These are phyloP conservation scores for Artemisia argyi DNA, from an alignment of 129 eudicot genomes.

Conservation along the genomic window DNA sequence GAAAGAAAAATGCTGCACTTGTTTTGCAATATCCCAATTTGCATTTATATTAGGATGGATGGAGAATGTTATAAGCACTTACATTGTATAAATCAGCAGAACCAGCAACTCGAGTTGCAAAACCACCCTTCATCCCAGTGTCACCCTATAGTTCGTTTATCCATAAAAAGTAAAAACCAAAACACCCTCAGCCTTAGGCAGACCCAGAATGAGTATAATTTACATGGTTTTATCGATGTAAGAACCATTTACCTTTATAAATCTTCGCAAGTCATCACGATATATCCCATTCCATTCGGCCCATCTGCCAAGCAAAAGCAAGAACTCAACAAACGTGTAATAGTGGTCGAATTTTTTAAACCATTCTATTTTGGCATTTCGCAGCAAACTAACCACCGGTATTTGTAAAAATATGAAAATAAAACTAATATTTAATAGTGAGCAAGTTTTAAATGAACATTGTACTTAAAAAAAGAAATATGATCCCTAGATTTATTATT, in stretches of 20 bases:
- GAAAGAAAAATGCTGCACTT: not conserved
- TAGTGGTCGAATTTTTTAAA: not conserved
- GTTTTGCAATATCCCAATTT: not conserved
- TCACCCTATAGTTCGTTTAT: slow-evolving; percentile 64
- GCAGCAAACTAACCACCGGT: slow-evolving; percentile 12
- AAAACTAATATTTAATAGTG: slow-evolving; percentile 1
- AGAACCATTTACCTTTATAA: slow-evolving; percentile 61
- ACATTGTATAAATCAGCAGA: slow-evolving; percentile 94
- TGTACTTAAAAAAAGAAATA: not conserved
- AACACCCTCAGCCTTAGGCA: slow-evolving; percentile 15
- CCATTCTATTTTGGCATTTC: slow-evolving; percentile 3
- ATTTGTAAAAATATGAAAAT: slow-evolving; percentile 4
- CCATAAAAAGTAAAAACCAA: slow-evolving; percentile 18
- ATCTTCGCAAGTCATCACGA: slow-evolving; percentile 91
- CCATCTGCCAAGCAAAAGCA: slow-evolving; percentile 67
- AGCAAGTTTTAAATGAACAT: not conserved
- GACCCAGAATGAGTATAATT: not conserved
- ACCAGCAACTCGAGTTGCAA: slow-evolving; percentile 93
- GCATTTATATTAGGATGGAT: not conserved
- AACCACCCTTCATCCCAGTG: slow-evolving; percentile 81
- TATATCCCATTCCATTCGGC: slow-evolving; percentile 99
- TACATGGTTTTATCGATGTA: slow-evolving; percentile 3
- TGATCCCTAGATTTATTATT: no score
- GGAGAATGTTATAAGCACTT: slow-evolving; percentile 25
- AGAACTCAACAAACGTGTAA: slow-evolving; percentile 5